These are phyloP conservation scores for Vitis hybrid DNA, from an alignment of 177 flowering plant genomes.

Conservation along the genomic window DNA sequence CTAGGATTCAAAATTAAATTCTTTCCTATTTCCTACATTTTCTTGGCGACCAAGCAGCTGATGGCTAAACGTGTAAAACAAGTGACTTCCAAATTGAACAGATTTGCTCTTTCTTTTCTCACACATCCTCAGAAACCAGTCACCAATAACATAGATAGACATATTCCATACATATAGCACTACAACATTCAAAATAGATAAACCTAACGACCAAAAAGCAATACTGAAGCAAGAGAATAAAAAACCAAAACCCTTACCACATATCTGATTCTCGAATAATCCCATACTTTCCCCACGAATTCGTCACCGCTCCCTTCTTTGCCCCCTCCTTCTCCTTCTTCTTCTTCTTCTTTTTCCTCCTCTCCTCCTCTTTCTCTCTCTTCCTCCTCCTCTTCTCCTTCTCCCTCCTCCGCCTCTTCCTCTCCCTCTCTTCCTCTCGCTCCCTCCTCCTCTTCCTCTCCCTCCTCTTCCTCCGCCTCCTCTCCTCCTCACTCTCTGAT, in stretches of 20 bases:
- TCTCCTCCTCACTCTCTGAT: conserved; percentile 20
- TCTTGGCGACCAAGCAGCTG: too few species aligned
- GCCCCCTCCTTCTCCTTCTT: conserved; percentile 46
- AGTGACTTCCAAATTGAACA: too few species aligned
- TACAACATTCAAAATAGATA: too few species aligned
- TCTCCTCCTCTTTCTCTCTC: conserved; percentile 22
- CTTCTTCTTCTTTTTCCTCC: conserved; percentile 26
- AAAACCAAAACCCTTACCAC: conserved; percentile 49
- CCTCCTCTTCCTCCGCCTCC: conserved; percentile 10
- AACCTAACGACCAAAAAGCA: too few species aligned
- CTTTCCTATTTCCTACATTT: too few species aligned
- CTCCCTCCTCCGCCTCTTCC: conserved; percentile 20
- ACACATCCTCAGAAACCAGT: too few species aligned
- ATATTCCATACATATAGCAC: too few species aligned
- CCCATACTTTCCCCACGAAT: conserved; percentile 91
- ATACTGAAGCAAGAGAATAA: neutral
- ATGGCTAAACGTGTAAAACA: too few species aligned
- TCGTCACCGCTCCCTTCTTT: conserved; percentile 75
- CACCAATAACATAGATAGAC: too few species aligned
- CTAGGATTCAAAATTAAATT: too few species aligned
- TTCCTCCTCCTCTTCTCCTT: conserved; percentile 15
- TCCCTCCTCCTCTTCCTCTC: conserved; percentile 14
- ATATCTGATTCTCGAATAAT: conserved; percentile 81
- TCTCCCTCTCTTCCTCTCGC: conserved; percentile 12
- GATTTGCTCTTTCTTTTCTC: too few species aligned